A percentile compares a stretch with the other conserved stretches of the same genome.
These are phyloP conservation scores for Claviceps fusiformis DNA, from an alignment of 2,329 filamentous ascomycete species.

Conservation along the genomic window DNA sequence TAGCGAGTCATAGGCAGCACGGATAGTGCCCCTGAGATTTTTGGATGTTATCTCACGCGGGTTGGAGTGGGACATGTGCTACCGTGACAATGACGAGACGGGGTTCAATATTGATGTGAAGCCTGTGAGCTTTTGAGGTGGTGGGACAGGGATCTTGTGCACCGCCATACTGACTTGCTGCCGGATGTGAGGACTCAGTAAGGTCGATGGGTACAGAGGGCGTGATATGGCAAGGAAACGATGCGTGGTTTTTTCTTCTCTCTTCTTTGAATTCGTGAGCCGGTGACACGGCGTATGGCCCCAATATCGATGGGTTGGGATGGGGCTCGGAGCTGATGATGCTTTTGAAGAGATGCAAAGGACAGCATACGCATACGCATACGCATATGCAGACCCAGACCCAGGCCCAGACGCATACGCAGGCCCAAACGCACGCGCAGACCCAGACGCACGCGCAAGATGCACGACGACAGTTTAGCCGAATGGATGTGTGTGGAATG, in stretches of 20 bases:
- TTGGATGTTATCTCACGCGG: conserved; percentile 49
- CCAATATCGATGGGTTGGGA: not conserved
- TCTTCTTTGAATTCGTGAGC: not conserved
- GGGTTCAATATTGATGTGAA: not conserved
- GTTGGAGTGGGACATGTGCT: conserved; percentile 49
- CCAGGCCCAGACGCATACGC: not conserved
- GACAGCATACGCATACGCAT: not conserved
- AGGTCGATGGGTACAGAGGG: not conserved
- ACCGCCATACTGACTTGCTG: conserved; percentile 7
- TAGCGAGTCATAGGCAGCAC: conserved; percentile 42
- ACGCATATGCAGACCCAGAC: too few species aligned
- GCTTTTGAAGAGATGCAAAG: not conserved
- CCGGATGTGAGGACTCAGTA: not conserved
- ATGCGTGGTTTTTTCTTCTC: not conserved
- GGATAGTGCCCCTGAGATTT: conserved; percentile 34
- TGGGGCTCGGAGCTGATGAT: not conserved
- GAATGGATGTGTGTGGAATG: not conserved
- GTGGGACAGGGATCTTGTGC: conserved; percentile 11
- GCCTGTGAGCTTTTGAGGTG: conserved; percentile 1
- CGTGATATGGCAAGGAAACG: not conserved
- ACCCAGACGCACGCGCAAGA: not conserved
- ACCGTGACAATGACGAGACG: not conserved
- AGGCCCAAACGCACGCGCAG: not conserved
- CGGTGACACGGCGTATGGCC: not conserved
- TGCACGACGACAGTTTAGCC: not conserved